Percentiles rank a stretch among this genome's conserved stretches.
Conservation (phyloP, 2,329 filamentous ascomycete species). For the Monilinia laxa region DNA sequence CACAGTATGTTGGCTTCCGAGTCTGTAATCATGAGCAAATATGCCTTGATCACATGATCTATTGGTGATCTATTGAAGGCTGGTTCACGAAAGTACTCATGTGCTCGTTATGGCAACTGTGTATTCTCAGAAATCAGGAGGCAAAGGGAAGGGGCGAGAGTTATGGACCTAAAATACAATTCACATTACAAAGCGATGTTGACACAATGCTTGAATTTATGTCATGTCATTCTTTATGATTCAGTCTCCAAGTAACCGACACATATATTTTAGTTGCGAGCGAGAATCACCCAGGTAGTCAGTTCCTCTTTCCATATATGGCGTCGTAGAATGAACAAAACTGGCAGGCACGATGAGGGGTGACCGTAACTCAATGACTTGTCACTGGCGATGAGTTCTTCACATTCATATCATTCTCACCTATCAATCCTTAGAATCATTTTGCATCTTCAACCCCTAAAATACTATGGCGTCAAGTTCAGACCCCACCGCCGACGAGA, state of each 20-base stretch:
- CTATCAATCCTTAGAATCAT: background rate
- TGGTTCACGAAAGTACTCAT: background rate
- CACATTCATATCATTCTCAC: background rate
- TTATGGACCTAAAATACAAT: background rate
- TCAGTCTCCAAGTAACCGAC: background rate
- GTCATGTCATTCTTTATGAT: background rate
- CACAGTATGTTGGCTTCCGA: background rate
- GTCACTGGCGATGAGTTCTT: background rate
- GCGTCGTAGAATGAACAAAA: background rate
- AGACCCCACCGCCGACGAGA: background rate
- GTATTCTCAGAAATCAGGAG: background rate
- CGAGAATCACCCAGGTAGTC: background rate
- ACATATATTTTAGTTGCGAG: background rate
- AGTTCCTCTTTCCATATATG: background rate
- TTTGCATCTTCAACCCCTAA: background rate
- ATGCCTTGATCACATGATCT: background rate
- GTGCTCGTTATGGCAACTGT: background rate
- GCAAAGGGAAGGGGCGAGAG: no score
- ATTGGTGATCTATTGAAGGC: background rate
- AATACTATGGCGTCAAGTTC: background rate
- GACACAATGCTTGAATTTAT: background rate
- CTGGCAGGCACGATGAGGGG: constrained; percentile 11
- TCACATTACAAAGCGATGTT: background rate
- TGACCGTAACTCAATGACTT: background rate
- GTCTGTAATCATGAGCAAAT: background rate